Base-by-base conservation (phyloP, 305 asterid species). In the Plantago coronopus region DNA sequence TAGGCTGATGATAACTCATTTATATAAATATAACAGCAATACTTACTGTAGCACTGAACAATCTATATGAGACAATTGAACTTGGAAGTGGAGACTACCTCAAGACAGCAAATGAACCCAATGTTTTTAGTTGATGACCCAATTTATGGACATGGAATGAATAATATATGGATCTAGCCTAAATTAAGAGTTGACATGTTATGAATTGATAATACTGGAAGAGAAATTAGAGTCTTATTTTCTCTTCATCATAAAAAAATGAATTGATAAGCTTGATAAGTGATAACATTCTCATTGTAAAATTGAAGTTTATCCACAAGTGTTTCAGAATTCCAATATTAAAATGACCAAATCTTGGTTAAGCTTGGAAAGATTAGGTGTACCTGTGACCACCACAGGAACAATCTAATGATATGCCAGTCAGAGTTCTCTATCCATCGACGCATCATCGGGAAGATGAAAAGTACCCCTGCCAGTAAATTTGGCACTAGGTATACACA, bases 361-460 rank as follows among this genome's bases (percentile, higher is more conserved):
- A 45, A 44, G 54, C 62, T 63, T 61, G 59, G 64, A 34, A 57
- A 56, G 60, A 51, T 65, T 42, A 63, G 62, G 46, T 34, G 51
- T 77, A 94, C 99, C 97, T 94, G 99, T 65, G 99, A 85, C 99
- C 99, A 94, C 99, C 99, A 94, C 15, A 94, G 86, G 73, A 94
- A 85, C 68, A 94, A 78, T 76, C 99, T 78, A 43, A 87, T 70
- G 76, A 87, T 81, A 75, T 78, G 90, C 96, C 96, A 90, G 73
- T 94, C 95, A 22, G 99, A 94, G 64, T 76, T 94, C 88, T 94
- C 99, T 67, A 94, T 94, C 86, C 89, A 85, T 51, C 99, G 93
- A 14, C 96, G 85, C 57, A 94, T 75, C 99, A 90, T 87, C 17
- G 99, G 99, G 66, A 94, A 94, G 61, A 90, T 68, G 72, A 94